Evolutionary conservation across 2,329 filamentous ascomycete species (phyloP).

Genomic region (Sporothrix mexicana): DNA sequence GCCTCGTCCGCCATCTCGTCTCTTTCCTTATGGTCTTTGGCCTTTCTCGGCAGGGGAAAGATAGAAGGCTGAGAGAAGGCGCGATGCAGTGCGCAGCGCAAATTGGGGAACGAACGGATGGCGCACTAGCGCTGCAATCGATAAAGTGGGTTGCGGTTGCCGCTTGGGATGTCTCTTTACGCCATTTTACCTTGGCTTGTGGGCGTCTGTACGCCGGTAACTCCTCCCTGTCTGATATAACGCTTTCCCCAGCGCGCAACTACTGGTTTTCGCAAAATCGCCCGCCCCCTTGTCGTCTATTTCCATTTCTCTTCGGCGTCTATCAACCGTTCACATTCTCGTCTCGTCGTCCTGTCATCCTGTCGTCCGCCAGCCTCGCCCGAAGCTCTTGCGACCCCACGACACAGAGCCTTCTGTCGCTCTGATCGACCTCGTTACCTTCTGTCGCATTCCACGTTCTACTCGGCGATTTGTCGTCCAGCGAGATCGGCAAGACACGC

Average conservation of each 20-base stretch:
- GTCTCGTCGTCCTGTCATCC: background rate
- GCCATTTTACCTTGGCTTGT: background rate
- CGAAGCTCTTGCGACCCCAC: background rate
- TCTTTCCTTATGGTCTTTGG: constrained; percentile 15
- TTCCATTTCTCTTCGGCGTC: constrained; percentile 6
- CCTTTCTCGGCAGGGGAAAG: constrained; percentile 24
- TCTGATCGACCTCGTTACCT: background rate
- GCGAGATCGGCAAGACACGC: constrained; percentile 6
- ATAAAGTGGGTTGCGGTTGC: constrained; percentile 20
- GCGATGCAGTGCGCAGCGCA: background rate
- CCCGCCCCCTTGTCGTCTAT: constrained; percentile 18
- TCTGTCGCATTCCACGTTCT: background rate
- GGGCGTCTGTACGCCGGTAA: constrained; percentile 23
- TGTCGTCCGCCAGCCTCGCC: background rate
- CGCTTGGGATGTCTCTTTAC: background rate
- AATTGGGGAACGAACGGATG: background rate
- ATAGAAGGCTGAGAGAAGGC: constrained; percentile 26
- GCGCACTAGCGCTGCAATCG: constrained; percentile 19
- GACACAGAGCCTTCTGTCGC: background rate
- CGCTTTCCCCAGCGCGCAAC: constrained; percentile 23
- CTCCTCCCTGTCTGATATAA: background rate
- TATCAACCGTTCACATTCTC: constrained; percentile 5
- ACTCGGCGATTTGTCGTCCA: background rate
- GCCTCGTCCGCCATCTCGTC: background rate
- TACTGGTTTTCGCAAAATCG: constrained; percentile 6